Evolutionary conservation across 306 rosid genomes (phyloP).

Genomic region (Cyclanthera cordifolia): DNA sequence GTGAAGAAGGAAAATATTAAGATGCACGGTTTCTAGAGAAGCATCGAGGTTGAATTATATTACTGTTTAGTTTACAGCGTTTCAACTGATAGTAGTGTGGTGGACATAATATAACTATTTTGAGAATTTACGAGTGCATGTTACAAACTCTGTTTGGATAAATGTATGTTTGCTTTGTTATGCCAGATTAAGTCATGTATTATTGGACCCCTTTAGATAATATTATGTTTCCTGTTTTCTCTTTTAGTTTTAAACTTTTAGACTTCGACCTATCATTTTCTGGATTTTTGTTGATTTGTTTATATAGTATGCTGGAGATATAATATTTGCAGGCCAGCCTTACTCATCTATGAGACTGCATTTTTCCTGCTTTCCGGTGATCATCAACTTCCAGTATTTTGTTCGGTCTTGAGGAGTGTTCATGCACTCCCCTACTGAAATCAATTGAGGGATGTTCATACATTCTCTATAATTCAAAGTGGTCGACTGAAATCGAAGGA

Average conservation of each 20-base stretch:
- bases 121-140: neutral
- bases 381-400: neutral
- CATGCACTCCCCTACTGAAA: no score
- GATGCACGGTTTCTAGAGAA: constrained; percentile 34
- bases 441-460: no score
- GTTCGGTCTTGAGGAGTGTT: neutral
- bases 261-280: no score
- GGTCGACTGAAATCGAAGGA: no score
- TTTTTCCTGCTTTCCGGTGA: neutral
- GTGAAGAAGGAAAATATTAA: constrained; percentile 40
- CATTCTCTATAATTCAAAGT: no score
- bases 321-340: neutral
- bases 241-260: no score
- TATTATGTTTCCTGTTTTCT: neutral
- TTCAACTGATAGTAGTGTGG: neutral
- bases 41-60: neutral
- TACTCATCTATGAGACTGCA: neutral
- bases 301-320: neutral
- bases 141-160: neutral
- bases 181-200: neutral
- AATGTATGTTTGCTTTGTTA: neutral
- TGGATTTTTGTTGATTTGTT: no score
- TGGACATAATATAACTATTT: neutral
- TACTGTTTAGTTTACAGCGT: constrained; percentile 9
- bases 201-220: neutral